Conservation (phyloP, 176 grass and related monocot genomes). For the Hyparrhenia diplandra region DNA sequence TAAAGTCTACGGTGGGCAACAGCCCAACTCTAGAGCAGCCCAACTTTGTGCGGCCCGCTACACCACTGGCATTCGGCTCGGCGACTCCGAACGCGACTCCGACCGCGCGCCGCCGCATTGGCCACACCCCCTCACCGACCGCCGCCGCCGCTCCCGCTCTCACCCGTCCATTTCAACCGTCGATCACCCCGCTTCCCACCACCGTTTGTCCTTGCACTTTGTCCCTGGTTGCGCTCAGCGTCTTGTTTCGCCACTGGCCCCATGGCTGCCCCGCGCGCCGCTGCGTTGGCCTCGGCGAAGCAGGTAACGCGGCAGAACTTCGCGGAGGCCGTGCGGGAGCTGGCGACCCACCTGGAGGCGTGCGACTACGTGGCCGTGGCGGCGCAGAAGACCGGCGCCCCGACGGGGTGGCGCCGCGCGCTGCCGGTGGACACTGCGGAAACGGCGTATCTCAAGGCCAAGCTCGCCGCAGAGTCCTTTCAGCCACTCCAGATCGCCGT, state of each 20-base stretch:
- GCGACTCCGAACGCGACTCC: not conserved
- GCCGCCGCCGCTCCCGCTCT: not conserved
- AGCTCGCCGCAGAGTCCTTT: slow-evolving; percentile 74
- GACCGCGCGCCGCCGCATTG: not conserved
- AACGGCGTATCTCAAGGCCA: slow-evolving; percentile 82
- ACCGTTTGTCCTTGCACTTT: not conserved
- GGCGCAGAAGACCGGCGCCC: slow-evolving; percentile 44
- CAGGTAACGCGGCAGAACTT: slow-evolving; percentile 87
- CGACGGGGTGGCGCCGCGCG: slow-evolving; percentile 50
- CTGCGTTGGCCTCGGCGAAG: slow-evolving; percentile 26
- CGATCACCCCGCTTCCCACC: not conserved
- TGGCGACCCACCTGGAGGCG: slow-evolving; percentile 36
- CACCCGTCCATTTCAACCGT: not conserved
- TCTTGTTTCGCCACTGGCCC: not conserved
- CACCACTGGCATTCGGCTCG: not conserved
- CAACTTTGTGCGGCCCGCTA: not conserved
- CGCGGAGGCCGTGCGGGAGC: slow-evolving; percentile 44
- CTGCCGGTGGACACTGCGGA: slow-evolving; percentile 68
- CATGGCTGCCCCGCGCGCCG: slow-evolving; percentile 29
- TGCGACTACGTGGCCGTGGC: slow-evolving; percentile 69
- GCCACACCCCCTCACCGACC: not conserved
- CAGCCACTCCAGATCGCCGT: slow-evolving; percentile 73
- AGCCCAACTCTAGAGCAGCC: not conserved
- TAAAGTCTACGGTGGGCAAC: not conserved
- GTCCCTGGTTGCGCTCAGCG: not conserved